These are phyloP conservation scores for Syncephalastrum contaminatum DNA, from an alignment of 371 early-diverging fungal genomes.

Conservation along the genomic window DNA sequence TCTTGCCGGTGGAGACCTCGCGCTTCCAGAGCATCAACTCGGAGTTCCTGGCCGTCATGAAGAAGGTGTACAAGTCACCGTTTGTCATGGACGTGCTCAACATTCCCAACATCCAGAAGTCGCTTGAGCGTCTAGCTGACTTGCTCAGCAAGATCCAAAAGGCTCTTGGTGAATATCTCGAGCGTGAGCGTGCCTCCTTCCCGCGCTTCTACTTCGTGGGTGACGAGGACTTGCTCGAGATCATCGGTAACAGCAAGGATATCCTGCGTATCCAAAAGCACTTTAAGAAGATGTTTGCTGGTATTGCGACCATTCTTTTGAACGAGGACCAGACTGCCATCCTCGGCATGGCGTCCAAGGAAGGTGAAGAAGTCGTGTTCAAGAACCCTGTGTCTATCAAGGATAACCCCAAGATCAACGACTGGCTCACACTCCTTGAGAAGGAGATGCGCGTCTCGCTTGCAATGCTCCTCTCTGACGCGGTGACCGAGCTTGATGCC, in stretches of 20 bases:
- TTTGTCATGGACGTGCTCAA: conserved; percentile 92
- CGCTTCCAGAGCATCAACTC: conserved; percentile 96
- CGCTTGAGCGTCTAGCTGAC: conserved; percentile 93
- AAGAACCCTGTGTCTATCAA: conserved; percentile 78
- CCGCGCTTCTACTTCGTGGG: conserved; percentile 99
- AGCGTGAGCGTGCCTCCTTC: conserved; percentile 94
- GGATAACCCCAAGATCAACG: conserved; percentile 91
- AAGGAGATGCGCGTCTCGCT: conserved; percentile 89
- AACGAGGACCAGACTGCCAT: conserved; percentile 76
- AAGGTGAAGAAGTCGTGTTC: conserved; percentile 90
- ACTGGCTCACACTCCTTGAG: conserved; percentile 95
- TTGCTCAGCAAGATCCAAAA: conserved; percentile 94
- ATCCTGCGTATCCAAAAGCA: conserved; percentile 95
- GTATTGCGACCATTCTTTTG: conserved; percentile 83
- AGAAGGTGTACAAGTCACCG: conserved; percentile 97
- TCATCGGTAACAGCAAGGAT: conserved; percentile 98
- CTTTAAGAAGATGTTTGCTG: conserved; percentile 99
- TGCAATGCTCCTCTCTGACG: conserved; percentile 73
- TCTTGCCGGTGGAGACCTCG: conserved; percentile 92
- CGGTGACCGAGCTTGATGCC: conserved; percentile 63
- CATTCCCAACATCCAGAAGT: conserved; percentile 92
- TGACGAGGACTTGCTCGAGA: conserved; percentile 98
- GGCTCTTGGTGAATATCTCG: conserved; percentile 97
- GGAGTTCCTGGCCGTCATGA: conserved; percentile 97
- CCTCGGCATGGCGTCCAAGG: conserved; percentile 85